Evolutionary conservation across 805 yeast genomes (phyloP).

Genomic region (Grigorovia transvaalensis): DNA sequence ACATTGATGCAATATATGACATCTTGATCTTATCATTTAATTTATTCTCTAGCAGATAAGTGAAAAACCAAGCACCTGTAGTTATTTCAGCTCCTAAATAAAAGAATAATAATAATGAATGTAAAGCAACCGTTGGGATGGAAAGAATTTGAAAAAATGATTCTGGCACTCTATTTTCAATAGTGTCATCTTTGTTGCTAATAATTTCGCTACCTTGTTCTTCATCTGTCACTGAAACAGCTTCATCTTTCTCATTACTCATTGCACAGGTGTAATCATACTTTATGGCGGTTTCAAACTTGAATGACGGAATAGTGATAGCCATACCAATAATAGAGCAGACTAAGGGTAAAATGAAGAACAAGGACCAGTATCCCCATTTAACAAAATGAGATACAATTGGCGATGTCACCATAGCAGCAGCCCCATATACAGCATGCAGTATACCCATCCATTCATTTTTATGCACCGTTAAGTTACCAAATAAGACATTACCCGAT

Average conservation of each 20-base stretch:
- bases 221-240: constrained; percentile 7
- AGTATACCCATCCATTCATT: constrained; percentile 49
- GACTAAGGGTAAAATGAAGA: constrained; percentile 28
- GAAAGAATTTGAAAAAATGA: constrained; percentile 11
- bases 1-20: constrained; percentile 59
- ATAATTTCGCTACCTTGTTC: constrained; percentile 3
- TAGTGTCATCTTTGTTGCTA: constrained; percentile 6
- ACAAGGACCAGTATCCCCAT: constrained; percentile 22
- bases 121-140: constrained; percentile 34
- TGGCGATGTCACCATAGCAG: constrained; percentile 63
- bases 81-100: constrained; percentile 65
- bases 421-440: constrained; percentile 65
- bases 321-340: constrained; percentile 27
- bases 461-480: constrained; percentile 33
- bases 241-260: constrained; percentile 4
- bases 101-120: constrained; percentile 45
- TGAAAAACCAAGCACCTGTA: constrained; percentile 61
- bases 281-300: constrained; percentile 32
- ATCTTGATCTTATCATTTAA: constrained; percentile 36
- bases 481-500: constrained; percentile 25
- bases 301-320: constrained; percentile 35
- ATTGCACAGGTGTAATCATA: constrained; percentile 22
- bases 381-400: constrained; percentile 38
- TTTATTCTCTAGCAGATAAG: constrained; percentile 48
- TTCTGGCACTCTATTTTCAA: background rate